Conservation (phyloP, 2,329 filamentous ascomycete species). For the Dactylella cylindrospora region DNA sequence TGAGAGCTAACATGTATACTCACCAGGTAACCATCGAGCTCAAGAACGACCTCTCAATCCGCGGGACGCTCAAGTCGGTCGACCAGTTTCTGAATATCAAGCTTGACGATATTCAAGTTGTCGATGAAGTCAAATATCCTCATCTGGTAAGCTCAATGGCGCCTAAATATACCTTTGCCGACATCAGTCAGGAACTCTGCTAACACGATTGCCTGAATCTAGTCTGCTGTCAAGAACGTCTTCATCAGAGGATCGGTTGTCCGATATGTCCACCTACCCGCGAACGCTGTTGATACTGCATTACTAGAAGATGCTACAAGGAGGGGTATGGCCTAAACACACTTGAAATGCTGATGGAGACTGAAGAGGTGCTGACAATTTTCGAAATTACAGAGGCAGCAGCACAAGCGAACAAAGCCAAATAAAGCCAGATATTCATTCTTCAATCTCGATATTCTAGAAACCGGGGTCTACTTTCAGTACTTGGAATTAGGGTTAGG, state of each 20-base stretch:
- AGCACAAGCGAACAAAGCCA: constrained; percentile 42
- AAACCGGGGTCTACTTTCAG: no score
- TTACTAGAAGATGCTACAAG: constrained; percentile 87
- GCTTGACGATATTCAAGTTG: constrained; percentile 88
- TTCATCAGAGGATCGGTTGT: constrained; percentile 94
- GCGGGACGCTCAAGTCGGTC: constrained; percentile 91
- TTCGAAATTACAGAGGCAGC: constrained; percentile 30
- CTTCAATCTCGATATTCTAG: no score
- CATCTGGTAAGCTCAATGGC: constrained; percentile 66
- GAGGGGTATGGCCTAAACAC: constrained; percentile 70
- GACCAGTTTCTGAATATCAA: constrained; percentile 99
- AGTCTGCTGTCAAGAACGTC: constrained; percentile 87
- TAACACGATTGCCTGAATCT: background rate
- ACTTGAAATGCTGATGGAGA: no score
- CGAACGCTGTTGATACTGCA: constrained; percentile 77
- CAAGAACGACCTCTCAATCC: constrained; percentile 98
- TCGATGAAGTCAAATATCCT: constrained; percentile 92
- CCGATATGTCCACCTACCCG: constrained; percentile 85
- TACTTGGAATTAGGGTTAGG: no score
- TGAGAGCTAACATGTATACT: constrained; percentile 44
- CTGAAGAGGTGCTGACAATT: constrained; percentile 13
- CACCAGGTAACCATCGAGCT: constrained; percentile 96
- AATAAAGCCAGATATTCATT: no score
- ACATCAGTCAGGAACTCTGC: constrained; percentile 4
- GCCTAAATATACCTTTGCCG: background rate